Evolutionary conservation across 108 stramenopile genomes (phyloP), one percentile per base, ranked within the genome.

Genomic region (Pinguiococcus pyrenoidosus): DNA sequence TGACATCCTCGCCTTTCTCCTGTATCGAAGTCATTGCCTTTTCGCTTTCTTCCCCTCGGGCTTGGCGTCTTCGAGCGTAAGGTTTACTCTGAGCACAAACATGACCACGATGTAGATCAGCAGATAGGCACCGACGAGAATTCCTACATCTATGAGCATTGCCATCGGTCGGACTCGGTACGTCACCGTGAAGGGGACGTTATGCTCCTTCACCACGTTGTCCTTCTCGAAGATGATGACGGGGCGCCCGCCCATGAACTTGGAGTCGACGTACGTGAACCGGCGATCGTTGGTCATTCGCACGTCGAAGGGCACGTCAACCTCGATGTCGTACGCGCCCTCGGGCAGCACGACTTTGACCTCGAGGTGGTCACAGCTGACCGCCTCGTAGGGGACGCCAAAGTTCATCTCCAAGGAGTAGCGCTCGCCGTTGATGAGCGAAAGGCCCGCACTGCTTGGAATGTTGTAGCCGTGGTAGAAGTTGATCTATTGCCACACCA

Each of bases 401-500:
- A 72, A 70, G 14, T 54, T 39, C 58, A 72, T 38, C 13, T 30
- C 38, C 37, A 72, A 46, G n/a, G 46, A 46, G 39, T 54, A 70
- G 22, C 24, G 59, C 3, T 39, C 27, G 4, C 44, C 53, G 1
- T 7, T 18, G 26, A 47, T 37, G 21, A 25, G 22, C 51, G n/a
- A n/a, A 53, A 33, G 13, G 18, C 24, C 13, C 38, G 35, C 55
- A 51, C 68, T 40, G 4, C 62, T 62, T 14, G 69, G 66, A 22
- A 72, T 10, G 52, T 56, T 64, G 53, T 72, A 72, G 5, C 71
- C 69, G 18, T 66, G 57, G 46, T 72, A 72, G 47, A 64, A 72
- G 26, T 69, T 51, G 21, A 60, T 71, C 51, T n/a, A n/a, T n/a
- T n/a, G n/a, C n/a, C n/a, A n/a, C n/a, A n/a, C n/a, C n/a, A n/a